Conservation (phyloP, 768 basidiomycete genomes). For the Tricholoma matsutake region DNA sequence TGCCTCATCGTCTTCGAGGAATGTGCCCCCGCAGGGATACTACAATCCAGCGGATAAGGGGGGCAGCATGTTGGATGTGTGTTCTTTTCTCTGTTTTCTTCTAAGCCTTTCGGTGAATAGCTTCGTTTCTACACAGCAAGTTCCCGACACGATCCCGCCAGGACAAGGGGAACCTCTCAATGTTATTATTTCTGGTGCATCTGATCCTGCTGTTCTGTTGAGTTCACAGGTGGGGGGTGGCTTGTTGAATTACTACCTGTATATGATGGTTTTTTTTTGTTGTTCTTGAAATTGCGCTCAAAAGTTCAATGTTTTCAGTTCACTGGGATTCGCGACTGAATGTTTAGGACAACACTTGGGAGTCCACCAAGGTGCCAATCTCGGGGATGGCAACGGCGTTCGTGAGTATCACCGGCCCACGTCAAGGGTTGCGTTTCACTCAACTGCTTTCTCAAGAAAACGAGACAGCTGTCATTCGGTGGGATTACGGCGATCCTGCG, state of each 20-base stretch:
- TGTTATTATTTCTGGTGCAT: constrained; percentile 72
- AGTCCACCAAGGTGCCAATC: constrained; percentile 62
- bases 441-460: constrained; percentile 46
- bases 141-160: constrained; percentile 55
- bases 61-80: constrained; percentile 71
- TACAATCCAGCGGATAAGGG: constrained; percentile 53
- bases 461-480: constrained; percentile 81
- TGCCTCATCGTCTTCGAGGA: constrained; percentile 21
- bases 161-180: constrained; percentile 89
- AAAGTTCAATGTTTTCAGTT: constrained; percentile 36
- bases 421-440: not conserved
- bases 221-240: constrained; percentile 64
- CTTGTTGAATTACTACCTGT: constrained; percentile 80
- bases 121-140: constrained; percentile 35
- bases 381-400: constrained; percentile 80
- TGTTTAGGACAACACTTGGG: constrained; percentile 84
- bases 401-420: constrained; percentile 39
- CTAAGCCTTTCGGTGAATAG: not conserved
- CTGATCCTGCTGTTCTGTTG: constrained; percentile 65
- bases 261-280: constrained; percentile 24
- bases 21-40: constrained; percentile 54
- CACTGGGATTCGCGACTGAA: constrained; percentile 69
- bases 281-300: not conserved
- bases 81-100: constrained; percentile 21
- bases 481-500: constrained; percentile 75